Evolutionary conservation across 2,329 filamentous ascomycete species (phyloP).

Genomic region (Verticillium tricorpus): DNA sequence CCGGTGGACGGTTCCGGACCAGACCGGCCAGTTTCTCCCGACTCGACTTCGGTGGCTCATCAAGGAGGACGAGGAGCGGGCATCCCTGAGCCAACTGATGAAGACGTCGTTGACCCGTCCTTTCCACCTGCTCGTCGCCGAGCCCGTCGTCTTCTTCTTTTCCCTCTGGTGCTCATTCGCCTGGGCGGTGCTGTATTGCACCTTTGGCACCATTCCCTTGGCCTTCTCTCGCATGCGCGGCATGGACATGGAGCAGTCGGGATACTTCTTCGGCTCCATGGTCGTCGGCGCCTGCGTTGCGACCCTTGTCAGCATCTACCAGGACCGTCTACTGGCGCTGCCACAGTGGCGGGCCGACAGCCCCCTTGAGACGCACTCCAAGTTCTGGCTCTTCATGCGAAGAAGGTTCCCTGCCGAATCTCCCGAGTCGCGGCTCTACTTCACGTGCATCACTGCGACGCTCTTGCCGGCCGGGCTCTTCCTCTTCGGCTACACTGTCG

Average conservation of each 20-base stretch:
- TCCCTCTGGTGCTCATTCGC: slow-evolving; percentile 85
- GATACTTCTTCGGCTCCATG: slow-evolving; percentile 63
- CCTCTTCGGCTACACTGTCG: slow-evolving; percentile 71
- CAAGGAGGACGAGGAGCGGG: slow-evolving; percentile 70
- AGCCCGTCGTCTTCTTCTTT: slow-evolving; percentile 80
- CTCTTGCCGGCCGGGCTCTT: slow-evolving; percentile 78
- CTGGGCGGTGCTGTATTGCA: slow-evolving; percentile 85
- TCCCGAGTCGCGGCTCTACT: slow-evolving; percentile 79
- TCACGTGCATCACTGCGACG: slow-evolving; percentile 70
- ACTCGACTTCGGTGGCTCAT: slow-evolving; percentile 75
- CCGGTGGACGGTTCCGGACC: not conserved
- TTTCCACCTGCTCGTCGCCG: slow-evolving; percentile 71
- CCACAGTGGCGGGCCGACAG: slow-evolving; percentile 28
- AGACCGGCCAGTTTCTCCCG: slow-evolving; percentile 10
- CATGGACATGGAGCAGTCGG: slow-evolving; percentile 62
- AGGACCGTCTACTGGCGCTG: slow-evolving; percentile 60
- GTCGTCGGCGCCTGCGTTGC: slow-evolving; percentile 60
- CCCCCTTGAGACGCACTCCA: slow-evolving; percentile 23
- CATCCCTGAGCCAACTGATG: slow-evolving; percentile 65
- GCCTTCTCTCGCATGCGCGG: slow-evolving; percentile 65
- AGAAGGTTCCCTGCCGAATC: slow-evolving; percentile 43
- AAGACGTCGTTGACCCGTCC: slow-evolving; percentile 70
- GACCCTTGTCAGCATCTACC: slow-evolving; percentile 64
- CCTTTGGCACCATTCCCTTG: slow-evolving; percentile 74
- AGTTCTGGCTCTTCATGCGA: slow-evolving; percentile 41